These are phyloP conservation scores for Exophiala oligosperma DNA, from an alignment of 2,329 filamentous ascomycete species.

Conservation along the genomic window DNA sequence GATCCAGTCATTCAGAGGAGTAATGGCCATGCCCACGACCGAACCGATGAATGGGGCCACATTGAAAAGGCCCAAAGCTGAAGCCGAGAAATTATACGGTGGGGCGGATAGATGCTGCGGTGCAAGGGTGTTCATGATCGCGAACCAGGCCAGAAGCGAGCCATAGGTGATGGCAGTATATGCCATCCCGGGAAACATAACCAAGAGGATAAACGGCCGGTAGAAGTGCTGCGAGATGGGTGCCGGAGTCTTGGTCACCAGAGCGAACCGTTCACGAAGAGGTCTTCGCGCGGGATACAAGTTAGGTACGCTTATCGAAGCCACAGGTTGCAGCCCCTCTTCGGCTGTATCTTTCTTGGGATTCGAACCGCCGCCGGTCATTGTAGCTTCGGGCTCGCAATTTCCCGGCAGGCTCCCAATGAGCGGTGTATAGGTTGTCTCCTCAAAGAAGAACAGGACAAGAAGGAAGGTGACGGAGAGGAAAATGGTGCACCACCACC, in stretches of 20 bases:
- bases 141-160: slow-evolving; percentile 36
- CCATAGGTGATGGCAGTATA: slow-evolving; percentile 42
- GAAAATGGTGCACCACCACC: slow-evolving; percentile 37
- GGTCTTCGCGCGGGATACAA: slow-evolving; percentile 29
- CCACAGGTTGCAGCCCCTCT: slow-evolving; percentile 11
- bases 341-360: background rate
- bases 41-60: slow-evolving; percentile 40
- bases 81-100: slow-evolving; percentile 33
- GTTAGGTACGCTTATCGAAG: slow-evolving; percentile 25
- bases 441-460: background rate
- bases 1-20: slow-evolving; percentile 39
- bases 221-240: slow-evolving; percentile 28
- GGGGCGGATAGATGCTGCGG: slow-evolving; percentile 6
- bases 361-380: background rate
- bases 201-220: slow-evolving; percentile 33
- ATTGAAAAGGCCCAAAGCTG: slow-evolving; percentile 34
- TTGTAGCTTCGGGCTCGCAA: background rate
- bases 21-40: slow-evolving; percentile 39
- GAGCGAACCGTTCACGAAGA: slow-evolving; percentile 17
- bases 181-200: slow-evolving; percentile 32
- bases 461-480: slow-evolving; percentile 32
- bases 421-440: background rate
- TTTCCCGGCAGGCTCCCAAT: background rate
- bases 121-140: too few species aligned
- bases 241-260: slow-evolving; percentile 33